A percentile compares a stretch with the other conserved stretches of the same genome.
phyloP scores from a whole-genome alignment of 345 rosid species.

The Melaleuca quinquenervia region DNA sequence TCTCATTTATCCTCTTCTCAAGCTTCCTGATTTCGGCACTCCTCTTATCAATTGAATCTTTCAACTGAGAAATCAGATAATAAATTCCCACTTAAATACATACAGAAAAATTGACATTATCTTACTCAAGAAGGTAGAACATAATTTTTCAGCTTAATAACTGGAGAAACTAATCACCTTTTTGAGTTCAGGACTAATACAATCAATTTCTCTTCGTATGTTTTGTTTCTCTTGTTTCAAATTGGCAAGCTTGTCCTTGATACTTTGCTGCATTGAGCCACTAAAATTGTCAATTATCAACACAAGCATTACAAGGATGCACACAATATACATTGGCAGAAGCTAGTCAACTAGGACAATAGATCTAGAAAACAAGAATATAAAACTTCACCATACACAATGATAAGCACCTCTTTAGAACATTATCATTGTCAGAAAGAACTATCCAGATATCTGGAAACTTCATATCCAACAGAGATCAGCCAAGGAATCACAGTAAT shows the following conservation, averaged over 20 bases:
- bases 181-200: constrained; percentile 50
- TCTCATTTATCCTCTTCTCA: constrained; percentile 86
- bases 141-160: not conserved
- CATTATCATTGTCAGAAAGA: not conserved
- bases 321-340: not conserved
- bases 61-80: constrained; percentile 38
- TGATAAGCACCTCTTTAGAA: not conserved
- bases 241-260: constrained; percentile 65
- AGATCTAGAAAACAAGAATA: not conserved
- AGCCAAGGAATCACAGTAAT: not conserved
- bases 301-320: not conserved
- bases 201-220: constrained; percentile 53
- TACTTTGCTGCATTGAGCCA: constrained; percentile 55
- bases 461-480: not conserved
- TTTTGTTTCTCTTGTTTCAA: constrained; percentile 66
- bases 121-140: not conserved
- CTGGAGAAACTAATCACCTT: constrained; percentile 36
- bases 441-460: not conserved
- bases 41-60: constrained; percentile 53
- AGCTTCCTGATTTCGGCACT: constrained; percentile 47
- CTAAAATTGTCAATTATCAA: not conserved
- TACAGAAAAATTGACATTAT: not conserved
- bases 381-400: not conserved
- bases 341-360: not conserved
- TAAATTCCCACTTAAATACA: not conserved